phyloP scores from a whole-genome alignment of 192 early-diverging fungal genomes.

The Podila epigama region DNA sequence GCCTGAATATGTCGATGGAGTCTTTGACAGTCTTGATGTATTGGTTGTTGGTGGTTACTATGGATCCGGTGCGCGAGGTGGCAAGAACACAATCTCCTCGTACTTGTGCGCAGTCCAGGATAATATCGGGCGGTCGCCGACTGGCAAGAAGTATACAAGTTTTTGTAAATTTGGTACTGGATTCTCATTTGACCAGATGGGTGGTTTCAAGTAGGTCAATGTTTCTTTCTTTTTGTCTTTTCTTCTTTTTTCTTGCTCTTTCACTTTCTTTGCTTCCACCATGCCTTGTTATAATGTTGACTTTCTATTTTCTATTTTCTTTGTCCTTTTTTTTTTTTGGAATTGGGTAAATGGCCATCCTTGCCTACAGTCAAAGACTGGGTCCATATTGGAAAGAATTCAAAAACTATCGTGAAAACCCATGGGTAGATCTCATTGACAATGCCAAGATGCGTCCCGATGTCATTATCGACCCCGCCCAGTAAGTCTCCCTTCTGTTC shows the following conservation, averaged over 20 bases:
- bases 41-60: slow-evolving; percentile 70
- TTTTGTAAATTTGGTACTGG: slow-evolving; percentile 80
- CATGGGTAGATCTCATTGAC: slow-evolving; percentile 37
- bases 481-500: slow-evolving; percentile 34
- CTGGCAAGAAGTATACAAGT: slow-evolving; percentile 51
- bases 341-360: too few species aligned
- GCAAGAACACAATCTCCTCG: slow-evolving; percentile 53
- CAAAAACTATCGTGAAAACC: slow-evolving; percentile 36
- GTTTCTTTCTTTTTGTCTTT: slow-evolving; percentile 29
- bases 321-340: too few species aligned
- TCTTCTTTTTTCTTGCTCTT: too few species aligned
- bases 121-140: slow-evolving; percentile 14
- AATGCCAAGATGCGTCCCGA: slow-evolving; percentile 74
- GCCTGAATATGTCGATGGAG: slow-evolving; percentile 76
- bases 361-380: slow-evolving; percentile 14
- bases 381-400: slow-evolving; percentile 46
- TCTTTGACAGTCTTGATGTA: slow-evolving; percentile 78
- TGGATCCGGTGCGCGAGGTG: slow-evolving; percentile 67
- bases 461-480: slow-evolving; percentile 68
- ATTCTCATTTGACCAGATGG: slow-evolving; percentile 66
- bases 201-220: slow-evolving; percentile 66
- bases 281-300: too few species aligned
- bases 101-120: slow-evolving; percentile 36
- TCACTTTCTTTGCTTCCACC: too few species aligned
- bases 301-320: too few species aligned